Conservation (phyloP, 371 early-diverging fungal species). For the Mortierella sp. region DNA sequence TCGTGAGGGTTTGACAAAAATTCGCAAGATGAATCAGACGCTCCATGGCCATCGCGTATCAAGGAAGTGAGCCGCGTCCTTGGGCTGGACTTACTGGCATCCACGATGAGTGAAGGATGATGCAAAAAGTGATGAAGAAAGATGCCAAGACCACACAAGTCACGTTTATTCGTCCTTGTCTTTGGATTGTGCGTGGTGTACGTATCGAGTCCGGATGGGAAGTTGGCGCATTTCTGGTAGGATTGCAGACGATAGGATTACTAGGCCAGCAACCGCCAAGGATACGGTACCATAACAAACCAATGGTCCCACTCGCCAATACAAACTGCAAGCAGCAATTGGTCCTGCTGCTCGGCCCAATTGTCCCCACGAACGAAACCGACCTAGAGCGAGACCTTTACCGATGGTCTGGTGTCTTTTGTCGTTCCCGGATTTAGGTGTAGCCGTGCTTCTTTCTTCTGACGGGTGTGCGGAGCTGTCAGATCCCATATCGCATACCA, state of each 20-base stretch:
- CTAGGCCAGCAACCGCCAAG: constrained; percentile 19
- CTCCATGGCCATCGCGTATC: too few species aligned
- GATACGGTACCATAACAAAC: constrained; percentile 60
- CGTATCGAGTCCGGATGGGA: constrained; percentile 27
- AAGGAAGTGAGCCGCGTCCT: too few species aligned
- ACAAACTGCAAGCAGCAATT: constrained; percentile 83
- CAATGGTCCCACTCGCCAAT: constrained; percentile 87
- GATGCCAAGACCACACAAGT: too few species aligned
- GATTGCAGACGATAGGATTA: constrained; percentile 26
- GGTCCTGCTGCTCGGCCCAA: constrained; percentile 94
- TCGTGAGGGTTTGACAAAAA: too few species aligned
- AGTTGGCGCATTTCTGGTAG: constrained; percentile 47
- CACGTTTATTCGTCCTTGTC: too few species aligned
- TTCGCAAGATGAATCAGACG: too few species aligned
- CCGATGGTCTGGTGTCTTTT: constrained; percentile 42
- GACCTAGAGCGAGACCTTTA: constrained; percentile 83
- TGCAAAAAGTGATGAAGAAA: too few species aligned
- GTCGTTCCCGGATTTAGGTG: background rate
- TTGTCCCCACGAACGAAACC: constrained; percentile 91
- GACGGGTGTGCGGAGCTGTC: constrained; percentile 5
- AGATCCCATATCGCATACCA: constrained; percentile 60
- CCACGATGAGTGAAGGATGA: too few species aligned
- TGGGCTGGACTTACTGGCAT: too few species aligned
- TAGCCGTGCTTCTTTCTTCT: background rate
- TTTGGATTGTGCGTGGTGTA: too few species aligned